These are phyloP conservation scores for Pneumocystis carinii DNA, from an alignment of 1,139 yeast species.

Conservation along the genomic window DNA sequence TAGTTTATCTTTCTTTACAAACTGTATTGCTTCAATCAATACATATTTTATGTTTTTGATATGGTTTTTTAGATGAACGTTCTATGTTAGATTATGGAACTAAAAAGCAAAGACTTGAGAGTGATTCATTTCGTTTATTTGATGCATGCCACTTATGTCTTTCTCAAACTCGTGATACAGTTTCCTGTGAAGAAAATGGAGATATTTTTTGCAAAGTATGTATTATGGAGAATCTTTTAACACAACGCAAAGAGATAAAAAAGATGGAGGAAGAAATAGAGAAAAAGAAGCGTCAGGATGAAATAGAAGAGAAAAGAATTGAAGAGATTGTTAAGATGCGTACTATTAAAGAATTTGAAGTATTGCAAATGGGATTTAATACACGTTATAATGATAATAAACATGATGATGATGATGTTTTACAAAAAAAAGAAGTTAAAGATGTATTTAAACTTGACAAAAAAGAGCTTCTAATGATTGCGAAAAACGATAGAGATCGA, in stretches of 20 bases:
- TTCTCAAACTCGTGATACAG: constrained; percentile 15
- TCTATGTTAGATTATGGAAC: constrained; percentile 14
- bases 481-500: constrained; percentile 4
- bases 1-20: constrained; percentile 1
- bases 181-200: constrained; percentile 14
- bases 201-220: constrained; percentile 15
- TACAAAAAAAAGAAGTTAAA: constrained; percentile 1
- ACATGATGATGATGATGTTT: not conserved
- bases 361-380: not conserved
- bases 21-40: not conserved
- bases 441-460: constrained; percentile 2
- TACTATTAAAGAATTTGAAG: constrained; percentile 5
- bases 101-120: constrained; percentile 13
- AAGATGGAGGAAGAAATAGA: constrained; percentile 9
- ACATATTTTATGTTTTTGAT: constrained; percentile 15
- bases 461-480: constrained; percentile 1
- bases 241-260: constrained; percentile 14
- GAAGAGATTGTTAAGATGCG: constrained; percentile 4
- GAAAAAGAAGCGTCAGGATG: constrained; percentile 3
- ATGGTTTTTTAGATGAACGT: constrained; percentile 13
- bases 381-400: not conserved
- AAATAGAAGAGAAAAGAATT: constrained; percentile 1
- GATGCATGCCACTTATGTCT: constrained; percentile 15
- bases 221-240: constrained; percentile 13
- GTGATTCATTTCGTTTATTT: constrained; percentile 14